These are phyloP conservation scores for Citropsis articulata DNA, from an alignment of 345 rosid genomes.

Conservation along the genomic window DNA sequence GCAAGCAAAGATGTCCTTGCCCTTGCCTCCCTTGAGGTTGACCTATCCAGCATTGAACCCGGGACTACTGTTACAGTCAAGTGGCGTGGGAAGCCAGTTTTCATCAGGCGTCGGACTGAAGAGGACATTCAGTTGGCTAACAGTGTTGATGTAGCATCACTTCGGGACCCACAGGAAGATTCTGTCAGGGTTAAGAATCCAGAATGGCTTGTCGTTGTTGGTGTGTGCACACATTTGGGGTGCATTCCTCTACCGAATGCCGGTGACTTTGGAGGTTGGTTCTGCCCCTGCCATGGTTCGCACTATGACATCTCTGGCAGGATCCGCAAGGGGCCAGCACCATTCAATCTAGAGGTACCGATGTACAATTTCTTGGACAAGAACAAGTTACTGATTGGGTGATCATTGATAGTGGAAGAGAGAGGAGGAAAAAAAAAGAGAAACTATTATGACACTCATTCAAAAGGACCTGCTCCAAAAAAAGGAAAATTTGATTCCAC, in stretches of 20 bases:
- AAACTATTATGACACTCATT: too few species aligned
- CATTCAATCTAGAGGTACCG: slow-evolving; percentile 60
- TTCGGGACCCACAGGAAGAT: slow-evolving; percentile 63
- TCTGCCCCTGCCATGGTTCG: slow-evolving; percentile 68
- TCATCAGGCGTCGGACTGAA: slow-evolving; percentile 58
- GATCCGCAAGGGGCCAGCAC: slow-evolving; percentile 65
- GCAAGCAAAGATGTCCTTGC: slow-evolving; percentile 70
- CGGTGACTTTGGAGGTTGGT: slow-evolving; percentile 68
- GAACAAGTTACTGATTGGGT: slow-evolving; percentile 48
- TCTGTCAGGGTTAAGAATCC: slow-evolving; percentile 53
- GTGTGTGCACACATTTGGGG: slow-evolving; percentile 65
- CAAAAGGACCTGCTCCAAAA: too few species aligned
- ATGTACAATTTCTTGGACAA: slow-evolving; percentile 56
- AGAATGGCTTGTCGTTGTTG: slow-evolving; percentile 61
- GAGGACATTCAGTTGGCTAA: slow-evolving; percentile 57
- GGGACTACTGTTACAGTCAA: slow-evolving; percentile 61
- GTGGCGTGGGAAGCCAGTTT: slow-evolving; percentile 72
- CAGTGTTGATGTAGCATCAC: slow-evolving; percentile 49
- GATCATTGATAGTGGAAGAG: slow-evolving; percentile 17
- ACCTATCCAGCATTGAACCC: slow-evolving; percentile 54
- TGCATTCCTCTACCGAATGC: slow-evolving; percentile 67
- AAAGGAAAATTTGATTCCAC: slow-evolving; percentile 13
- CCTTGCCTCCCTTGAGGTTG: slow-evolving; percentile 66
- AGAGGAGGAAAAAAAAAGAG: too few species aligned
- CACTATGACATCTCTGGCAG: slow-evolving; percentile 67